These are phyloP conservation scores for Powellomyces hirtus DNA, from an alignment of 192 early-diverging fungal genomes.

Conservation along the genomic window DNA sequence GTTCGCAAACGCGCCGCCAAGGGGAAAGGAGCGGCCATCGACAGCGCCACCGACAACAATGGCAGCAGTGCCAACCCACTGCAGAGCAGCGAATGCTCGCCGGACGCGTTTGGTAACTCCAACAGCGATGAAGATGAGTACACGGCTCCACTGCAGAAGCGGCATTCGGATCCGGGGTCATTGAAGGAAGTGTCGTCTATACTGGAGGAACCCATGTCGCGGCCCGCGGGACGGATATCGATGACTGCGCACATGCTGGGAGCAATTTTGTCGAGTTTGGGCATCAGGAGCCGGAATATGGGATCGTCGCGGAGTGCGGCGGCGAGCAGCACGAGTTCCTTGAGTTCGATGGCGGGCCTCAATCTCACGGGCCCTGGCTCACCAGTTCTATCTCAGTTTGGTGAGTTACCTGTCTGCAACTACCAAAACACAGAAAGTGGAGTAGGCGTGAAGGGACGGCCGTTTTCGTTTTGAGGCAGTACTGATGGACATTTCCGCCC, in stretches of 20 bases:
- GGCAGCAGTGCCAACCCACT: too few species aligned
- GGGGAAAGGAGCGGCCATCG: too few species aligned
- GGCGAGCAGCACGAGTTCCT: constrained; percentile 27
- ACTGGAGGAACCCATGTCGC: constrained; percentile 65
- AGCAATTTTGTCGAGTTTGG: constrained; percentile 18
- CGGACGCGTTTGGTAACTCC: too few species aligned
- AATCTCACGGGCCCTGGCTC: background rate
- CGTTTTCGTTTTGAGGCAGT: too few species aligned
- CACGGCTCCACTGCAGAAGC: constrained; percentile 5
- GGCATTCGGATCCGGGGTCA: constrained; percentile 29
- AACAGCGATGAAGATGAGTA: too few species aligned
- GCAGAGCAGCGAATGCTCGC: too few species aligned
- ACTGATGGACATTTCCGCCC: too few species aligned
- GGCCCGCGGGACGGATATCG: constrained; percentile 50
- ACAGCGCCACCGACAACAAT: background rate
- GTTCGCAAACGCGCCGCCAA: constrained; percentile 7
- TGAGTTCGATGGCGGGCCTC: constrained; percentile 9
- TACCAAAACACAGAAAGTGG: too few species aligned
- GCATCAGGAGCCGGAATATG: constrained; percentile 9
- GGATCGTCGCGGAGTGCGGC: constrained; percentile 20
- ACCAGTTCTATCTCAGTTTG: constrained; percentile 28
- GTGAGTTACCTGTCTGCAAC: too few species aligned
- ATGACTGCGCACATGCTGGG: constrained; percentile 28
- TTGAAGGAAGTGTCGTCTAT: constrained; percentile 11
- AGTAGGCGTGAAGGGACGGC: too few species aligned